phyloP scores from a whole-genome alignment of 768 basidiomycete species.

The Tylopilus sp. region DNA sequence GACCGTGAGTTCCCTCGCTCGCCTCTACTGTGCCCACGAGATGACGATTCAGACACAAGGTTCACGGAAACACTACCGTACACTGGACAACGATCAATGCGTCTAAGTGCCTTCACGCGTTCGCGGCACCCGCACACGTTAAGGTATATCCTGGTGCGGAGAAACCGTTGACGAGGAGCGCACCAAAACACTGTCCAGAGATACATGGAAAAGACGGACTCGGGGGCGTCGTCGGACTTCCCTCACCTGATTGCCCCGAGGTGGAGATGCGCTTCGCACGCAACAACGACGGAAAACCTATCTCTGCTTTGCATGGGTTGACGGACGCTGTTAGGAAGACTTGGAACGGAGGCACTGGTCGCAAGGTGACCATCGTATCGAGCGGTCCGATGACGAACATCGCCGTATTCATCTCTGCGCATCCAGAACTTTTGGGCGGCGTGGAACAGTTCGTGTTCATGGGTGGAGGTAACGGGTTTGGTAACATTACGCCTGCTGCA shows the following conservation, averaged over 20 bases:
- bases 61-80: constrained; percentile 74
- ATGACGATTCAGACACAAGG: constrained; percentile 38
- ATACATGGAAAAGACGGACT: constrained; percentile 85
- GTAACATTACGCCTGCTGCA: constrained; percentile 76
- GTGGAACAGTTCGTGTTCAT: constrained; percentile 63
- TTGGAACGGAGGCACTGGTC: constrained; percentile 58
- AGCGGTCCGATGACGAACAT: constrained; percentile 86
- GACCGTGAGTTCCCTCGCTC: constrained; percentile 49
- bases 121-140: constrained; percentile 55
- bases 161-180: constrained; percentile 59
- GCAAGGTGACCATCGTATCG: constrained; percentile 66
- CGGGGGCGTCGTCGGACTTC: constrained; percentile 79
- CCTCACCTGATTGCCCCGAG: constrained; percentile 42
- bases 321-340: constrained; percentile 46
- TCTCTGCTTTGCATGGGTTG: constrained; percentile 70
- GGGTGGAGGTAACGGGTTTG: constrained; percentile 87
- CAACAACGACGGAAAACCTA: constrained; percentile 37
- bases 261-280: constrained; percentile 50
- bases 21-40: not conserved
- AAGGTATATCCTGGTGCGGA: constrained; percentile 67
- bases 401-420: constrained; percentile 58
- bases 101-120: constrained; percentile 71
- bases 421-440: constrained; percentile 49
- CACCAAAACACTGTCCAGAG: constrained; percentile 61
- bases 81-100: constrained; percentile 69